Evolutionary conservation across 2,329 filamentous ascomycete species (phyloP), one percentile per base, ranked within the genome.

Genomic region (Colletotrichum cordylinicola): DNA sequence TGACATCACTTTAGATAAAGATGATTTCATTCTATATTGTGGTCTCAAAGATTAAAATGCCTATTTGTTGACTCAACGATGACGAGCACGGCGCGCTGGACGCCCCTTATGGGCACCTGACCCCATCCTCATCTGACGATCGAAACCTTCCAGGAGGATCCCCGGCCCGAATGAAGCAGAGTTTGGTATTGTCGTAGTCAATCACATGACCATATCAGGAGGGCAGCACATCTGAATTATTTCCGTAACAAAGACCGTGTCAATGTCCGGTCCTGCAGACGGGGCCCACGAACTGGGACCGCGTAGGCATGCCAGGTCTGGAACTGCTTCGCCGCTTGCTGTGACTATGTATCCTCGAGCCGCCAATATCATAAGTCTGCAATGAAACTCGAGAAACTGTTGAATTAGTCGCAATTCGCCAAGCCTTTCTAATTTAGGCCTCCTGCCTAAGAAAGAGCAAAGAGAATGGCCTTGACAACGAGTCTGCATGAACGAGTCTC

Each of bases 401-500:
- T 52, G 43, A 52, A 48, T 5, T 12, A 43, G 39, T 43, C 10
- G 9, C 18, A 43, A 43, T 5, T 48, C 39, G 18, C 39, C 5
- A 43, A n/a, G 3, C 39, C 39, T 43, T 10, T 43, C 39, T 6
- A 43, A 43, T 43, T 3, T n/a, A 5, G 33, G 8, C 39, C 39
- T 43, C n/a, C 39, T 43, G 39, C 9, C 39, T n/a, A 43, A 43
- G 39, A 16, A 43, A n/a, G 39, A 43, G 39, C 39, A 9, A 43
- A 48, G 43, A 48, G 43, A 48, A 48, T 6, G 13, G n/a, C 10
- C 43, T 52, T 52, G 0, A 52, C n/a, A 2, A 52, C 10, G 18
- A 0, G 2, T 52, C 0, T 13, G 10, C 43, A 48, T 0, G 6
- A 48, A 12, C 1, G 9, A 13, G n/a, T 48, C n/a, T 21, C 13